Evolutionary conservation across 805 yeast species (phyloP), one percentile per base, ranked within the genome.

Genomic region (Maudiozyma saulgeensis): DNA sequence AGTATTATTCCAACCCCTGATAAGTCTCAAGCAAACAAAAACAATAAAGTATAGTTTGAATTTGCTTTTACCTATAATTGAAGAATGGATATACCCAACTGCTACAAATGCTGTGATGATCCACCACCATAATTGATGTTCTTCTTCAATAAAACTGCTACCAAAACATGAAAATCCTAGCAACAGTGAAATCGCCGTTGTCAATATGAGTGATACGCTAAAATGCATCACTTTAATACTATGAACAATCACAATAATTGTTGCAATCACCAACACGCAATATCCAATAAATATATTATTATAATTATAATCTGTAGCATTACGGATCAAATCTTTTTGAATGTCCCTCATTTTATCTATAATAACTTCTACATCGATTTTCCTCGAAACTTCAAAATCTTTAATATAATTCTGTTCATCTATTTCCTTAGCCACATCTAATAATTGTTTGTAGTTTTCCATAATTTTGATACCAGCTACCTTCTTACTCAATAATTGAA

Each of bases 111-210:
- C 73, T 0, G 78, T 70, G 0, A 77, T 62, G 21, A 77, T 68
- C 81, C 87, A 85, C 87, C 95, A 93, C 99, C 99, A 93, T 16
- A 90, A 65, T 61, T 90, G 96, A 61, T 93, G 95, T 61, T 93
- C 99, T 64, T 93, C 99, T 60, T 93, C 99, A 16, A 93, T 84
- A 50, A 90, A 72, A 26, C 96, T 90, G 52, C 95, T 87, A 11
- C 90, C 96, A 68, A 90, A 87, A 54, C 83, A 74, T 0, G 87
- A 74, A 0, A 72, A 37, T 2, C 82, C 76, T 48, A 81, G 74
- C 0, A 71, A 44, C 39, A 74, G 41, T 18, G 69, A 56, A 60
- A 60, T 49, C 49, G 46, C 18, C 58, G 64, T 31, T 59, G 58
- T 11, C 51, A 54, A 5, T 50, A 58, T 4, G 15, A 51, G 50